Evolutionary conservation across 176 grass and related monocot species (phyloP).

Genomic region (Bonia amplexicaulis): DNA sequence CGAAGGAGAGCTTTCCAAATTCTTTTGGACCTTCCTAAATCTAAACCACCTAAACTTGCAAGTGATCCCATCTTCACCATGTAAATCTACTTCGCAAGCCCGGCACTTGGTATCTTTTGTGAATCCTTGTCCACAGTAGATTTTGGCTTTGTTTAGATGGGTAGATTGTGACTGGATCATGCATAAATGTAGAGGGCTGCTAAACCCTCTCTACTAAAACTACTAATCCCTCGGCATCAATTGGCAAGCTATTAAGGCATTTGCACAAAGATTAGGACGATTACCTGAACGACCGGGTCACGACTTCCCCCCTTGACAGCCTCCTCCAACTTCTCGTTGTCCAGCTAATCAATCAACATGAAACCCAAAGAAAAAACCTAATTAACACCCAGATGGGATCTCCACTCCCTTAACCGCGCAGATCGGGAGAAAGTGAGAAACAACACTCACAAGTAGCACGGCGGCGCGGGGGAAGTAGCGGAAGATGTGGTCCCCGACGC

Average conservation of each 20-base stretch:
- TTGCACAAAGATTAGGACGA: not conserved
- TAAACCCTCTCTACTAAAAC: not conserved
- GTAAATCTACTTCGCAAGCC: not conserved
- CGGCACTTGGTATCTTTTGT: not conserved
- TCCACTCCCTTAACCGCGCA: not conserved
- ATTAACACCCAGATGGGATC: conserved; percentile 9
- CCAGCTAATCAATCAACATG: conserved; percentile 44
- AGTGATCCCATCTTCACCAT: not conserved
- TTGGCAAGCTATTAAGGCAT: not conserved
- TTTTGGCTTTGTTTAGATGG: not conserved
- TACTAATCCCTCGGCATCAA: not conserved
- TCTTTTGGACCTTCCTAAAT: not conserved
- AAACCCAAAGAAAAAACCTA: not conserved
- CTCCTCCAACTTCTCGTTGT: conserved; percentile 78
- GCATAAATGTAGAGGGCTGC: not conserved
- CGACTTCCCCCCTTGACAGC: conserved; percentile 43
- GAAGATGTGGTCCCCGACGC: conserved; percentile 91
- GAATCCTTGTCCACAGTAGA: not conserved
- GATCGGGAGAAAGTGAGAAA: not conserved
- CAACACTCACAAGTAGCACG: conserved; percentile 56
- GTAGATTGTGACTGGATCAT: not conserved
- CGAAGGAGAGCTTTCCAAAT: not conserved
- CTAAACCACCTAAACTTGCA: not conserved
- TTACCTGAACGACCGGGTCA: conserved; percentile 59
- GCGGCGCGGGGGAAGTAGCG: conserved; percentile 84